A percentile compares a stretch with the other conserved stretches of the same genome.
Conservation (phyloP, 768 basidiomycete genomes). For the Cystobasidium onofrii region DNA sequence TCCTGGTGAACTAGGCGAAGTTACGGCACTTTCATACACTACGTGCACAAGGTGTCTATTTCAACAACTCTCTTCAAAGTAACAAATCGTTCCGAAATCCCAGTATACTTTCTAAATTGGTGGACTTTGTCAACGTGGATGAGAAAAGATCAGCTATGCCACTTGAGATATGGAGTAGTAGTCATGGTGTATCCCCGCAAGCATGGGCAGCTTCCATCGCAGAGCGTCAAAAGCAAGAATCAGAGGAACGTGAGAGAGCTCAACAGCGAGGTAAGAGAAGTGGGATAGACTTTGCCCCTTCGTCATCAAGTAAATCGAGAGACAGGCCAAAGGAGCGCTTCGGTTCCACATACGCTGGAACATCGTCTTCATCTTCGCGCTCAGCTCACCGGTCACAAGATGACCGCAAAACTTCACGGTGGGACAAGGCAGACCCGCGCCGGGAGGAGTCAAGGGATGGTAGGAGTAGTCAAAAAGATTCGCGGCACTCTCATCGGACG, state of each 20-base stretch:
- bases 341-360: background rate
- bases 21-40: conserved; percentile 67
- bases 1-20: conserved; percentile 49
- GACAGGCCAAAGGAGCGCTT: background rate
- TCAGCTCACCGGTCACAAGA: background rate
- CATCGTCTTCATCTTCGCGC: background rate
- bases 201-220: conserved; percentile 26
- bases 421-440: background rate
- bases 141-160: conserved; percentile 81
- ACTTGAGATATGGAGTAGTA: conserved; percentile 54
- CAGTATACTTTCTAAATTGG: conserved; percentile 86
- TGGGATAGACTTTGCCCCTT: conserved; percentile 23
- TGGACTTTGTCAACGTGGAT: conserved; percentile 86
- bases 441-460: background rate
- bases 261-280: conserved; percentile 26
- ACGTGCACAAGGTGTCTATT: conserved; percentile 69
- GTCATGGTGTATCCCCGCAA: conserved; percentile 13
- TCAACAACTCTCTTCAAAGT: conserved; percentile 90
- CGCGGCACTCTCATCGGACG: background rate
- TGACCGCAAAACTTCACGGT: background rate
- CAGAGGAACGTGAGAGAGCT: conserved; percentile 25
- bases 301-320: conserved; percentile 8
- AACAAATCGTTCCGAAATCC: conserved; percentile 92
- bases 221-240: conserved; percentile 27
- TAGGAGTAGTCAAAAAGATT: background rate